Evolutionary conservation across 306 rosid species (phyloP).

Genomic region (Hylodesmum podocarpum): DNA sequence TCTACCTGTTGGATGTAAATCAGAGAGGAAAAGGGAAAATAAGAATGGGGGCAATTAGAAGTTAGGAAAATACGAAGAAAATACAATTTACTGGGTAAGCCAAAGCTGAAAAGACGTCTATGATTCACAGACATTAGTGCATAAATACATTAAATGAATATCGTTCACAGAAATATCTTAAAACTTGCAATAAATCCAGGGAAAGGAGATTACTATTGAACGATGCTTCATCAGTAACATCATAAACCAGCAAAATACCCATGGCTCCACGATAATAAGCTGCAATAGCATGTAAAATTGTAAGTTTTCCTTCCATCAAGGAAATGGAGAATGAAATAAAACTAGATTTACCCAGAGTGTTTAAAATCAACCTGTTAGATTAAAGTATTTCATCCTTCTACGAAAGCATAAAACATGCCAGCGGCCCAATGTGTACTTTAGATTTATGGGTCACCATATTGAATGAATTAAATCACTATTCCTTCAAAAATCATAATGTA

Average conservation of each 20-base stretch:
- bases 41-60: too few species aligned
- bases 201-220: slow-evolving; percentile 61
- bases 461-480: slow-evolving; percentile 8
- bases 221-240: slow-evolving; percentile 85
- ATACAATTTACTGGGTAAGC: slow-evolving; percentile 4
- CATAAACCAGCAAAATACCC: slow-evolving; percentile 86
- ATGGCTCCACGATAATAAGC: slow-evolving; percentile 93
- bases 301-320: slow-evolving; percentile 7
- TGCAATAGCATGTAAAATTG: slow-evolving; percentile 43
- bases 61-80: background rate
- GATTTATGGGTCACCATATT: background rate
- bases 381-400: background rate
- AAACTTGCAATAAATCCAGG: slow-evolving; percentile 31
- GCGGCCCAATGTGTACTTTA: background rate
- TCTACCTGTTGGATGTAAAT: background rate
- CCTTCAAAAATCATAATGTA: slow-evolving; percentile 23
- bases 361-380: background rate
- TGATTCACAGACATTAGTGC: background rate
- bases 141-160: slow-evolving; percentile 25
- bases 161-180: background rate
- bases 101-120: slow-evolving; percentile 6
- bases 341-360: background rate
- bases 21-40: background rate
- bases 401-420: background rate
- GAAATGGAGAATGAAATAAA: slow-evolving; percentile 2